Evolutionary conservation across 345 rosid genomes (phyloP).

Genomic region (Camelina sativa): DNA sequence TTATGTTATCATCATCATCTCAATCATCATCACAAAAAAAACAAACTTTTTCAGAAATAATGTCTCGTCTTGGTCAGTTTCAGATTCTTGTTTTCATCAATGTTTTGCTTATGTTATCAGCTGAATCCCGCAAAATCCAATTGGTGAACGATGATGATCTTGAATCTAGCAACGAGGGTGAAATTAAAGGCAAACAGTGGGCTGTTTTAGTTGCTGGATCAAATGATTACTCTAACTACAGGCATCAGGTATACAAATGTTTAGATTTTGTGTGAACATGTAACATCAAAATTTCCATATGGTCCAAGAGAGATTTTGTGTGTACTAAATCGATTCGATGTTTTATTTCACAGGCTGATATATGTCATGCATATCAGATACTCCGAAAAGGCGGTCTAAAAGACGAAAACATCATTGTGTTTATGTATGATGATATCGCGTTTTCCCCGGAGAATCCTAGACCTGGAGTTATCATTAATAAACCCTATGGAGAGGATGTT

Average conservation of each 20-base stretch:
- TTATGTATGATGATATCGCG: slow-evolving; percentile 87
- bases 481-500: slow-evolving; percentile 61
- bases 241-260: slow-evolving; percentile 65
- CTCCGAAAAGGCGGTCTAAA: slow-evolving; percentile 59
- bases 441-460: slow-evolving; percentile 51
- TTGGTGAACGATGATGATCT: background rate
- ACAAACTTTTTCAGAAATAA: too few relatives aligned
- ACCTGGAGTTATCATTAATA: slow-evolving; percentile 68
- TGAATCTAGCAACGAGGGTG: too few relatives aligned
- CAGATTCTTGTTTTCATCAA: slow-evolving; percentile 31
- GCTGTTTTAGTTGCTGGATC: slow-evolving; percentile 84
- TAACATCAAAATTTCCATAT: background rate
- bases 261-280: background rate
- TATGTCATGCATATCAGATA: slow-evolving; percentile 76
- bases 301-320: background rate
- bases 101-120: slow-evolving; percentile 34
- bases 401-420: slow-evolving; percentile 76
- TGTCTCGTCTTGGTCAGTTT: slow-evolving; percentile 38
- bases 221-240: slow-evolving; percentile 49
- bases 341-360: slow-evolving; percentile 57
- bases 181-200: slow-evolving; percentile 55
- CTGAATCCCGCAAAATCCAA: slow-evolving; percentile 25
- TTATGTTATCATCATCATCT: slow-evolving; percentile 11
- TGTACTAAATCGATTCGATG: background rate
- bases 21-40: background rate